Evolutionary conservation across 805 yeast genomes (phyloP).

Genomic region (Saturnispora diversa): DNA sequence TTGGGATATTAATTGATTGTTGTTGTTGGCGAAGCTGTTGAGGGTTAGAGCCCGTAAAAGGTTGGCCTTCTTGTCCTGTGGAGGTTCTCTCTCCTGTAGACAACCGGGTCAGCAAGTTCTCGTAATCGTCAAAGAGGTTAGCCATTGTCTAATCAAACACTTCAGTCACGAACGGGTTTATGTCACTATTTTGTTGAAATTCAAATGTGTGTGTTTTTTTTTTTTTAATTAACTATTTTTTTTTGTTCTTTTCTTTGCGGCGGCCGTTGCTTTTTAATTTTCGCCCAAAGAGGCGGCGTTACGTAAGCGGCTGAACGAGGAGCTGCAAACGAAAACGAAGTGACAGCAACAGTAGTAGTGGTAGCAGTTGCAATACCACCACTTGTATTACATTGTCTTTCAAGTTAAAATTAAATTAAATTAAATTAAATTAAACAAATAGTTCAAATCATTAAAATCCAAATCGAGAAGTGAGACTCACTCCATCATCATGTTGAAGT

Average conservation of each 20-base stretch:
- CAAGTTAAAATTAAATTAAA: neutral
- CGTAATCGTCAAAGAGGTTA: conserved; percentile 14
- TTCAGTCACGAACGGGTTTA: neutral
- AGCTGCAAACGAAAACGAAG: too few species aligned
- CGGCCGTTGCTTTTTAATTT: too few species aligned
- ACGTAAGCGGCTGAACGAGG: too few species aligned
- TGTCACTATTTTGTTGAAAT: too few species aligned
- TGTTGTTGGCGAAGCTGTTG: conserved; percentile 9
- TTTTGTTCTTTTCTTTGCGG: too few species aligned
- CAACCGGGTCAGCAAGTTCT: conserved; percentile 7
- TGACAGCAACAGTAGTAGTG: too few species aligned
- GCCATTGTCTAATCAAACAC: conserved; percentile 1
- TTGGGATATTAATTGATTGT: conserved; percentile 1
- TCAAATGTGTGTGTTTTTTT: too few species aligned
- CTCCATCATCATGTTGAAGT: conserved; percentile 11
- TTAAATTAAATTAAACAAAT: neutral
- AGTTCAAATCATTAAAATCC: conserved; percentile 8
- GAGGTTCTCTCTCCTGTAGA: too few species aligned
- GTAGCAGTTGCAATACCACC: too few species aligned
- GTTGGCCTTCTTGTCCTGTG: conserved; percentile 6
- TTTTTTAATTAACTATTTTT: too few species aligned
- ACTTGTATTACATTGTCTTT: too few species aligned
- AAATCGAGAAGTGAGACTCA: conserved; percentile 10
- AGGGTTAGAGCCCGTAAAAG: neutral
- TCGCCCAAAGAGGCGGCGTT: neutral